Evolutionary conservation across 148 eudicot species (phyloP), one percentile per base, ranked within the genome.

Genomic region (Fagopyrum homotropicum): DNA sequence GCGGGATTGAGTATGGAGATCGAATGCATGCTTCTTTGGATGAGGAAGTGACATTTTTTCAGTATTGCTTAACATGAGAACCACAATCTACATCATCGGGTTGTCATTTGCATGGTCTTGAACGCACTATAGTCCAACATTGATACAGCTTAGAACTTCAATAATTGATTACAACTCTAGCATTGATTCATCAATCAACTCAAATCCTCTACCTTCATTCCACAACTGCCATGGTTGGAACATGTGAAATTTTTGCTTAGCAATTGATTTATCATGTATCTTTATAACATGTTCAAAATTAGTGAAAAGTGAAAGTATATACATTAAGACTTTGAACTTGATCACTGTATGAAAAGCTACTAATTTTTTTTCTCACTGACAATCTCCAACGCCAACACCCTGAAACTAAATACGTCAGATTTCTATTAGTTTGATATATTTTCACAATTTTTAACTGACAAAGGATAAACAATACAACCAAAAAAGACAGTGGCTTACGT

Each of bases 161-260:
- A 30, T 10, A 40, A 72, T 72, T 3, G 77, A 61, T 45, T 63
- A 63, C 1, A 4, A 9, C 22, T 17, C 46, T 7, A 66, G 35
- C 0, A 75, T n/a, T n/a, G 71, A 14, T 11, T 73, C 47, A 59
- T 80, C 85, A 9, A 78, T 45, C 0, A 83, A 17, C 2, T 60
- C 49, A 19, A 68, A 26, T 15, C 77, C 75, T 22, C 11, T 77
- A 64, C 80, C 72, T 72, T 75, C 81, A 30, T 43, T 75, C 86
- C 83, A 78, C 5, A 80, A 50, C 51, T 43, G 75, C 86, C 86
- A 83, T 73, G 83, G 78, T 81, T 81, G 69, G 35, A 63, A 63
- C 30, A 10, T 35, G 16, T 22, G 66, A 30, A 4, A 11, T 63
- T 63, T 30, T 22, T 22, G 6, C 14, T 35, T 11, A 22, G 26